Conservation (phyloP, 352 stramenopile genomes). For the Pythium phragmitis region DNA sequence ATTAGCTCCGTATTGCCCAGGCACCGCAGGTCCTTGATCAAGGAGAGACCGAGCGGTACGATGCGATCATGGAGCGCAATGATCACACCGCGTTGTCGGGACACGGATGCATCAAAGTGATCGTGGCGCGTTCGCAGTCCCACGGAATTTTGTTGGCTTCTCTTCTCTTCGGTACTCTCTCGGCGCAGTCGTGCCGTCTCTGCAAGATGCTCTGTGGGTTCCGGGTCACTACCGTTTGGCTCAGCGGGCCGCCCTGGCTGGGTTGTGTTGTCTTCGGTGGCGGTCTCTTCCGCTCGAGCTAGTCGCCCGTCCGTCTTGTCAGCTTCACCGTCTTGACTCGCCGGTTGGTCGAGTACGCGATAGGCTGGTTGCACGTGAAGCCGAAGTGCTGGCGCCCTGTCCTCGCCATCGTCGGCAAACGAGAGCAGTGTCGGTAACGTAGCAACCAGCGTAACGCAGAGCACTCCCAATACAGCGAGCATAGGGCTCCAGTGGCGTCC, state of each 20-base stretch:
- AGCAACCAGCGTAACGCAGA: neutral
- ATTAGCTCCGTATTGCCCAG: slow-evolving; percentile 41
- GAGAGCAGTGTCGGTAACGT: neutral
- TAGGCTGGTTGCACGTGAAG: neutral
- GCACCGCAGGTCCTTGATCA: slow-evolving; percentile 57
- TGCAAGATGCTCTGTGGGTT: too few relatives aligned
- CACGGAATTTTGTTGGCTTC: too few relatives aligned
- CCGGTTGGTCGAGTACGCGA: neutral
- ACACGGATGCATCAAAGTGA: slow-evolving; percentile 10
- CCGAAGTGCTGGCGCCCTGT: neutral
- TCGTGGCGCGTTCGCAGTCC: too few relatives aligned
- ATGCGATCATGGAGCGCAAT: slow-evolving; percentile 45
- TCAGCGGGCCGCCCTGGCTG: neutral
- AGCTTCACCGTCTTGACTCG: neutral
- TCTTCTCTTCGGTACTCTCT: too few relatives aligned
- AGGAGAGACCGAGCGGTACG: slow-evolving; percentile 47
- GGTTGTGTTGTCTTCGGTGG: neutral
- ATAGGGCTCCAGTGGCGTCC: too few relatives aligned
- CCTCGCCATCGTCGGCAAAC: neutral
- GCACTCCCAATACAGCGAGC: neutral
- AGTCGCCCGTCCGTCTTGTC: neutral
- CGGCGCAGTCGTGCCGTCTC: too few relatives aligned
- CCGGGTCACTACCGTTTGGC: too few relatives aligned
- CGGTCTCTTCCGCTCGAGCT: neutral
- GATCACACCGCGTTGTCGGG: slow-evolving; percentile 35